Conservation (phyloP, 2,329 filamentous ascomycete genomes). For the Colletotrichum kahawae region DNA sequence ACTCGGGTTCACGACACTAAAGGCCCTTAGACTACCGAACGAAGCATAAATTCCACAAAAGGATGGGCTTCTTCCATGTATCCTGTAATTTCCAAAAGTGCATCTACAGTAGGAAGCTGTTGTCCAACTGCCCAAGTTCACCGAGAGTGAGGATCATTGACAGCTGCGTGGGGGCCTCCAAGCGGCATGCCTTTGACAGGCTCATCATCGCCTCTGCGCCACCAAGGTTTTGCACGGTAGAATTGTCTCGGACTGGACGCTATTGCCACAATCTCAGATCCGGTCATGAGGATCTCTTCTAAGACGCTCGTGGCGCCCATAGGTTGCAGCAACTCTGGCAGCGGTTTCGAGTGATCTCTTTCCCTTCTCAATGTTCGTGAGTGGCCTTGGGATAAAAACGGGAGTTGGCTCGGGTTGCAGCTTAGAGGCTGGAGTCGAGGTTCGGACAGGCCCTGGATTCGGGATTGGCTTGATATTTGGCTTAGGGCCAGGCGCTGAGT, state of each 20-base stretch:
- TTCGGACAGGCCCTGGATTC: not conserved
- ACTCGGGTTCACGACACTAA: not conserved
- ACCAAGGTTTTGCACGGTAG: not conserved
- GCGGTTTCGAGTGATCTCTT: not conserved
- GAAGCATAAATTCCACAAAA: not conserved
- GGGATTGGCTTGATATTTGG: not conserved
- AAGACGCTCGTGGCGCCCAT: not conserved
- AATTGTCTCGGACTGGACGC: not conserved
- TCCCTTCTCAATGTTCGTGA: not conserved
- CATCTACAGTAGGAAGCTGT: not conserved
- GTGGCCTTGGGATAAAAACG: not conserved
- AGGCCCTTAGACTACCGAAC: not conserved
- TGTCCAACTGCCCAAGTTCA: not conserved
- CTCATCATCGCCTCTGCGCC: not conserved
- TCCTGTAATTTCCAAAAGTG: not conserved
- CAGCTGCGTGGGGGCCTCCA: not conserved
- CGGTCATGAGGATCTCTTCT: not conserved
- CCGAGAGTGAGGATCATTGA: not conserved
- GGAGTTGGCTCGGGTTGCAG: not conserved
- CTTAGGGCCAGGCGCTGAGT: not conserved
- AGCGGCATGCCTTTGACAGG: not conserved
- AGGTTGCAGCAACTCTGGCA: not conserved
- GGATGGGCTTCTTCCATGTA: not conserved
- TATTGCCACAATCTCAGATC: not conserved
- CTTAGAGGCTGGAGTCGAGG: not conserved